A percentile compares a stretch with the other conserved stretches of the same genome.
These are phyloP conservation scores for Fusarium poae DNA, from an alignment of 2,329 filamentous ascomycete species.

Conservation along the genomic window DNA sequence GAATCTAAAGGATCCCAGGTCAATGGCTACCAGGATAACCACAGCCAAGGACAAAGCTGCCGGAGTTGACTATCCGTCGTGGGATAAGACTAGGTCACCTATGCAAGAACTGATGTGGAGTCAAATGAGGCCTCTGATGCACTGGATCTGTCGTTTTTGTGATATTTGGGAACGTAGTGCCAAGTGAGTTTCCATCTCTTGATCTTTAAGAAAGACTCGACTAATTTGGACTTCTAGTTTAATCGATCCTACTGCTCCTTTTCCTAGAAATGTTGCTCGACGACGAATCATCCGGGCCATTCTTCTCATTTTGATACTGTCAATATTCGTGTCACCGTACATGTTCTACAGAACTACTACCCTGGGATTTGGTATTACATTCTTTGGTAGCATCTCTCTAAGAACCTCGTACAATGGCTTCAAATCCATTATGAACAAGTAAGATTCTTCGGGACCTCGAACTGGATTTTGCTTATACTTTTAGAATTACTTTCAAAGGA, in stretches of 20 bases:
- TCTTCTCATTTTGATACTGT: neutral
- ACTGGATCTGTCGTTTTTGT: constrained; percentile 54
- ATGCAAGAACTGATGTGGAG: constrained; percentile 81
- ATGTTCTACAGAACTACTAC: constrained; percentile 1
- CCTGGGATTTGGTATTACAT: neutral
- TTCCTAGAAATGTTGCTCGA: constrained; percentile 69
- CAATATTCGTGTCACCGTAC: neutral
- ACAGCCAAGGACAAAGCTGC: constrained; percentile 54
- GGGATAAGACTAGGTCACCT: constrained; percentile 82
- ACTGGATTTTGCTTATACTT: constrained; percentile 60
- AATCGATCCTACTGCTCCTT: constrained; percentile 69
- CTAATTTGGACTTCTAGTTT: constrained; percentile 48
- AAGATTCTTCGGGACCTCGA: constrained; percentile 61
- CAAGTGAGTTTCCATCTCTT: constrained; percentile 45
- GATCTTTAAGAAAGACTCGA: no score
- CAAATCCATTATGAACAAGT: constrained; percentile 57
- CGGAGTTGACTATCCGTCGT: constrained; percentile 58
- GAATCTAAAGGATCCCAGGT: neutral
- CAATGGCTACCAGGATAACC: constrained; percentile 60
- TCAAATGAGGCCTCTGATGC: constrained; percentile 78
- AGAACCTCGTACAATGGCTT: neutral
- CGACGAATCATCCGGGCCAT: neutral
- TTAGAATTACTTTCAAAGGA: constrained; percentile 79
- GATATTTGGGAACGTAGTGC: constrained; percentile 61
- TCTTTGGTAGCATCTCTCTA: constrained; percentile 10